Percentiles rank a stretch among this genome's conserved stretches.
These are phyloP conservation scores for Metschnikowia matae DNA, from an alignment of 805 yeast species.

Conservation along the genomic window DNA sequence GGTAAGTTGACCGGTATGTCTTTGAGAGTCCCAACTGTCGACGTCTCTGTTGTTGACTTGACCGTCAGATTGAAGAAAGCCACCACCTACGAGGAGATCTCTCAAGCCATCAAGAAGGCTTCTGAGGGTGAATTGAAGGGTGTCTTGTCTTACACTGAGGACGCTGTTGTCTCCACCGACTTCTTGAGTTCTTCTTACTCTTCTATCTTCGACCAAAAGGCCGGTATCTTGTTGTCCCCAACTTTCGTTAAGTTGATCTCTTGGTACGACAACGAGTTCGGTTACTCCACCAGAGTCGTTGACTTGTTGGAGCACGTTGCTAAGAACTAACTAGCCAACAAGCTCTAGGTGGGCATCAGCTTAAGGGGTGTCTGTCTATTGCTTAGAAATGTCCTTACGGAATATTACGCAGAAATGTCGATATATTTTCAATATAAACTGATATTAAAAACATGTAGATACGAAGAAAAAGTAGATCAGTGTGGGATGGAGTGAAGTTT, in stretches of 20 bases:
- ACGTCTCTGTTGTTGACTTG: slow-evolving; percentile 90
- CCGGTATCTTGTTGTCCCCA: slow-evolving; percentile 84
- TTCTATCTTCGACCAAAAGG: slow-evolving; percentile 85
- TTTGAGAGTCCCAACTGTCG: slow-evolving; percentile 89
- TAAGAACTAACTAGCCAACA: slow-evolving; percentile 26
- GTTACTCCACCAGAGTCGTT: slow-evolving; percentile 95
- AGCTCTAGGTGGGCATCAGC: slow-evolving; percentile 8
- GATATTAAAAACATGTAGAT: background rate
- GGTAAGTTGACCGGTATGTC: slow-evolving; percentile 95
- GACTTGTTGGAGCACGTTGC: slow-evolving; percentile 84
- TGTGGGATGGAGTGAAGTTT: too few species aligned
- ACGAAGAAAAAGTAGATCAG: too few species aligned
- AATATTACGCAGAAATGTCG: background rate
- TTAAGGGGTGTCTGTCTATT: slow-evolving; percentile 1
- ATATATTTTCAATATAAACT: background rate
- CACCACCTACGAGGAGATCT: slow-evolving; percentile 80
- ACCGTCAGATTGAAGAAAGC: slow-evolving; percentile 76
- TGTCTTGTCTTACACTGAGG: slow-evolving; percentile 85
- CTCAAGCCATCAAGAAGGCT: slow-evolving; percentile 69
- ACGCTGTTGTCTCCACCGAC: slow-evolving; percentile 87
- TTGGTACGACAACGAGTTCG: slow-evolving; percentile 96
- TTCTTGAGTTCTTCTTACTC: slow-evolving; percentile 82
- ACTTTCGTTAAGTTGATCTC: slow-evolving; percentile 87
- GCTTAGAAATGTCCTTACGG: slow-evolving; percentile 6
- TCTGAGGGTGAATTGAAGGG: slow-evolving; percentile 78